Percentiles rank a stretch among this genome's conserved stretches.
Evolutionary conservation across 495 filamentous ascomycete species (phyloP).

Genomic region (Cercophora scortea): DNA sequence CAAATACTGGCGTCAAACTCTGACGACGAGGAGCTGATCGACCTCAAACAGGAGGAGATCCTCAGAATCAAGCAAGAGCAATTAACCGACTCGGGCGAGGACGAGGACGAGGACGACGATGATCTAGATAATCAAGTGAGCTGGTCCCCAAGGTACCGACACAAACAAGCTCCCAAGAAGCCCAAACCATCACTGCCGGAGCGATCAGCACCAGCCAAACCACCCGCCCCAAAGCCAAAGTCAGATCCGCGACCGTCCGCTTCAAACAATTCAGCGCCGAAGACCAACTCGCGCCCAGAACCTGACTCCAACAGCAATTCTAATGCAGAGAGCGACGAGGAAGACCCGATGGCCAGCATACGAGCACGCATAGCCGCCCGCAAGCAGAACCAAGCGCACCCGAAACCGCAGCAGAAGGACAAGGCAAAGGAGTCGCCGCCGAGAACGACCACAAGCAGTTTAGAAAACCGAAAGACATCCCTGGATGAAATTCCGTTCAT

Average conservation of each 20-base stretch:
- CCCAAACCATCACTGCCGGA: background rate
- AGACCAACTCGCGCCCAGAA: background rate
- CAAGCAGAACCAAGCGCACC: slow-evolving; percentile 2
- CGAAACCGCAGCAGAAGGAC: background rate
- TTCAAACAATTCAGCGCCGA: too few species aligned
- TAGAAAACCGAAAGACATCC: slow-evolving; percentile 4
- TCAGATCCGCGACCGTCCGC: background rate
- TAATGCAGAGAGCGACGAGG: slow-evolving; percentile 11
- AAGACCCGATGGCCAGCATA: slow-evolving; percentile 13
- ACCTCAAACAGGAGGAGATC: too few species aligned
- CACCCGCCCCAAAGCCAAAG: background rate
- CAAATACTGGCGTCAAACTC: too few species aligned
- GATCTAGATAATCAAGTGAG: slow-evolving; percentile 8
- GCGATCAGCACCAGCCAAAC: background rate
- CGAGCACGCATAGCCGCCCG: slow-evolving; percentile 12
- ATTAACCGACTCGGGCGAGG: slow-evolving; percentile 10
- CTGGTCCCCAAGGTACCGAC: background rate
- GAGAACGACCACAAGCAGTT: slow-evolving; percentile 2
- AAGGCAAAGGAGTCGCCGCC: background rate
- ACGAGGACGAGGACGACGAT: slow-evolving; percentile 30
- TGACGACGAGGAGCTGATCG: too few species aligned
- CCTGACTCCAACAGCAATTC: background rate
- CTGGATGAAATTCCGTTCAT: slow-evolving; percentile 23
- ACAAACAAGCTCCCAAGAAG: background rate
- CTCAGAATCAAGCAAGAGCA: slow-evolving; percentile 2